Evolutionary conservation across 1,284 basidiomycete species (phyloP).

Genomic region (Peniophora sp.): DNA sequence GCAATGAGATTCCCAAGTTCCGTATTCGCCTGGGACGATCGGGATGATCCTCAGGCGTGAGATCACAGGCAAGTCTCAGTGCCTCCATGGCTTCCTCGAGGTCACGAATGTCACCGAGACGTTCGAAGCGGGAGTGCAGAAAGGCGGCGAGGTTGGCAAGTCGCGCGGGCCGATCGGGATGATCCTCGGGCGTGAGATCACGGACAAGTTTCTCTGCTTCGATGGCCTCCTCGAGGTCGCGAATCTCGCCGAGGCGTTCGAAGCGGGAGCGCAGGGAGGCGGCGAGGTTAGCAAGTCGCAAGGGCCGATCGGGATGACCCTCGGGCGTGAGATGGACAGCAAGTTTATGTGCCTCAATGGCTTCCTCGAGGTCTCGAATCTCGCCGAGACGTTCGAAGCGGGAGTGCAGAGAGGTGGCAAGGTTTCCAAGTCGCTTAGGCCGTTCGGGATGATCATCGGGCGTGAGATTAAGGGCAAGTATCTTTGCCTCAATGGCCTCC

Average conservation of each 20-base stretch:
- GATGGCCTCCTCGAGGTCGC: slow-evolving; percentile 1
- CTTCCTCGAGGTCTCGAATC: slow-evolving; percentile 17
- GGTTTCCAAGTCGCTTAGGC: not conserved
- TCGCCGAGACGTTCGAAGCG: slow-evolving; percentile 14
- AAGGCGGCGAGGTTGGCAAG: not conserved
- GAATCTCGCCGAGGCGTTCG: not conserved
- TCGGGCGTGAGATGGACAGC: slow-evolving; percentile 1
- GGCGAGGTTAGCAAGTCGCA: slow-evolving; percentile 1
- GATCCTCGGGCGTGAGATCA: not conserved
- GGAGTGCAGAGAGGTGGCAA: slow-evolving; percentile 14
- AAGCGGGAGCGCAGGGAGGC: not conserved
- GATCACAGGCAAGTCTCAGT: not conserved
- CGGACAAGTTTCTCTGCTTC: not conserved
- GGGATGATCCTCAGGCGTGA: not conserved
- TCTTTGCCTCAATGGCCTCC: not conserved
- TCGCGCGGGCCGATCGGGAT: not conserved
- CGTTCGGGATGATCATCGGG: not conserved
- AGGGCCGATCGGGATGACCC: not conserved
- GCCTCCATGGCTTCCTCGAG: not conserved
- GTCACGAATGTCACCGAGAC: not conserved
- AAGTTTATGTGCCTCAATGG: slow-evolving; percentile 2
- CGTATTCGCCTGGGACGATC: too few relatives aligned
- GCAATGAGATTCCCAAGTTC: slow-evolving; percentile 10
- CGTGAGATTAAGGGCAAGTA: not conserved
- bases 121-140: not conserved